These are phyloP conservation scores for Rhizophora apiculata DNA, from an alignment of 345 rosid genomes.

Conservation along the genomic window DNA sequence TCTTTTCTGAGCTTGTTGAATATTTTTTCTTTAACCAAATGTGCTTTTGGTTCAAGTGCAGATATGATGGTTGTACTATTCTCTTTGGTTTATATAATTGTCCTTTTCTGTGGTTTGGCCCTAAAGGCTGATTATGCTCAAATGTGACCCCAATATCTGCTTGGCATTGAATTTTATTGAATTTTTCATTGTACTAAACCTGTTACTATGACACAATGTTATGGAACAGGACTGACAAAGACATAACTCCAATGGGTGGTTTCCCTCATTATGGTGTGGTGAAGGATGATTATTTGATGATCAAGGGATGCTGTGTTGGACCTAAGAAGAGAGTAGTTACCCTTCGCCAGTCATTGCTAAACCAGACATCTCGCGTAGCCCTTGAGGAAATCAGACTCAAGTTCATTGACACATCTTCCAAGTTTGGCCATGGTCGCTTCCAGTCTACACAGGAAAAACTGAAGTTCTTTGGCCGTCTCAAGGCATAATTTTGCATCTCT, in stretches of 20 bases:
- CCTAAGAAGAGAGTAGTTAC: constrained; percentile 91
- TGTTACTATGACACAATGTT: not conserved
- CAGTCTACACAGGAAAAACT: constrained; percentile 65
- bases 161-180: too few species aligned
- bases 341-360: constrained; percentile 58
- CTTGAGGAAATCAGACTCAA: constrained; percentile 66
- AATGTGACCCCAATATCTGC: too few species aligned
- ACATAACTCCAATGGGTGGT: constrained; percentile 75
- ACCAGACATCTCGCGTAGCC: constrained; percentile 72
- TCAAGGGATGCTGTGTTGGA: constrained; percentile 84
- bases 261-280: constrained; percentile 83
- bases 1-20: not conserved
- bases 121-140: too few species aligned
- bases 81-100: too few species aligned
- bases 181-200: not conserved
- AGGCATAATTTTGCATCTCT: constrained; percentile 37
- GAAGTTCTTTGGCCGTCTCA: constrained; percentile 55
- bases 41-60: too few species aligned
- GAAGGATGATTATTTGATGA: constrained; percentile 68
- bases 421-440: constrained; percentile 71
- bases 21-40: not conserved
- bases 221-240: constrained; percentile 68
- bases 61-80: too few species aligned
- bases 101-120: too few species aligned
- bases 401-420: constrained; percentile 75